phyloP scores from a whole-genome alignment of 257 asterid genomes.

The Ligustrum vulgare region DNA sequence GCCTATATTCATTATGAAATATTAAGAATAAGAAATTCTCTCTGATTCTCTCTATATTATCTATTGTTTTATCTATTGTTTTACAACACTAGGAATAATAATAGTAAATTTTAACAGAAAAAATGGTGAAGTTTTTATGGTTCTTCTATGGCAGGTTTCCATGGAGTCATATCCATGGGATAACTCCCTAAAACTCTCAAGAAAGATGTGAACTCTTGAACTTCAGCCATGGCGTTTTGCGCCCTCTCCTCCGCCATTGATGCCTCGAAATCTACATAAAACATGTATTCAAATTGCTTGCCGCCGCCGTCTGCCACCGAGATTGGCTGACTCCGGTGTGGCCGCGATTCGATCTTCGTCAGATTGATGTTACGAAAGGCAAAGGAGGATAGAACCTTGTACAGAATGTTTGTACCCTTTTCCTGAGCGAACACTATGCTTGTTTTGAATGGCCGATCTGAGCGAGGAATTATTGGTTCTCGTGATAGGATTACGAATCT shows the following conservation, averaged over 20 bases:
- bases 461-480: constrained; percentile 86
- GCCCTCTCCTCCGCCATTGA: constrained; percentile 98
- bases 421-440: constrained; percentile 98
- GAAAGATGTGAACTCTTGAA: constrained; percentile 92
- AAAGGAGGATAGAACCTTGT: constrained; percentile 90
- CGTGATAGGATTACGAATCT: constrained; percentile 94
- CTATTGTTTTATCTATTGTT: too few relatives aligned
- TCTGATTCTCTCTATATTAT: too few relatives aligned
- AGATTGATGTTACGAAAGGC: constrained; percentile 87
- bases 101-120: neutral
- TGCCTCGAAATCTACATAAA: constrained; percentile 90
- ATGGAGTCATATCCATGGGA: constrained; percentile 99
- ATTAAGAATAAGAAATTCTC: too few relatives aligned
- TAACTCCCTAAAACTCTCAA: constrained; percentile 90
- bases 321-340: constrained; percentile 81
- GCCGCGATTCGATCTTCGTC: constrained; percentile 91
- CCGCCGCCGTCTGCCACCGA: constrained; percentile 87
- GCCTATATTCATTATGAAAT: too few relatives aligned
- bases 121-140: neutral
- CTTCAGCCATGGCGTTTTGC: constrained; percentile 90
- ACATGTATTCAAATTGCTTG: constrained; percentile 97
- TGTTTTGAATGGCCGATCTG: constrained; percentile 92
- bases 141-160: constrained; percentile 49
- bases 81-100: too few relatives aligned
- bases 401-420: constrained; percentile 84